Conservation (phyloP, 345 rosid genomes). For the Eucalyptus globulus region DNA sequence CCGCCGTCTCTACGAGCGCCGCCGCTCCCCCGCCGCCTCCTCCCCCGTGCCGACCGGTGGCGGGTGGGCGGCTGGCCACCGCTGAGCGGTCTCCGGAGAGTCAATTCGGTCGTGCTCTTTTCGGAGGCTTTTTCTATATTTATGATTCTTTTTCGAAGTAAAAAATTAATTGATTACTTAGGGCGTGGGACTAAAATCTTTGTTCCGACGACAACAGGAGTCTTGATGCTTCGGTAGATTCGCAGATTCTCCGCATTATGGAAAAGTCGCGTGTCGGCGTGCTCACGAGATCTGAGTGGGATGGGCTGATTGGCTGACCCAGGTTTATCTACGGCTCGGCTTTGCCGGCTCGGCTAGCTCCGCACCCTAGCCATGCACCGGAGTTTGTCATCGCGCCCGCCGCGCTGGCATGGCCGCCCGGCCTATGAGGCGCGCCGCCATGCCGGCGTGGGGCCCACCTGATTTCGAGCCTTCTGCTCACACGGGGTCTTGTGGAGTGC, state of each 20-base stretch:
- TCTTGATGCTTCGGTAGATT: background rate
- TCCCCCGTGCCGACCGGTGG: background rate
- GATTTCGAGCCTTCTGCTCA: too few relatives aligned
- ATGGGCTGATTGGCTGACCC: background rate
- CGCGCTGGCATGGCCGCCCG: rapidly evolving
- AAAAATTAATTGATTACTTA: background rate
- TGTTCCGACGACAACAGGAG: background rate
- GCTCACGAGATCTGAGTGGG: background rate
- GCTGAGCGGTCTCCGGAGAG: background rate
- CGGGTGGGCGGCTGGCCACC: background rate
- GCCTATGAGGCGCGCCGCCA: rapidly evolving
- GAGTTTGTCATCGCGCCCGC: background rate
- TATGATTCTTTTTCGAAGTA: background rate
- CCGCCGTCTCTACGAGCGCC: background rate
- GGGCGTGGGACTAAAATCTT: background rate
- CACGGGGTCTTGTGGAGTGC: rapidly evolving
- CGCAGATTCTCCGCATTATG: background rate
- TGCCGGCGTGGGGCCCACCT: background rate
- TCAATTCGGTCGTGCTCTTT: background rate
- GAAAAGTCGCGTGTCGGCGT: background rate
- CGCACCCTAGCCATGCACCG: rapidly evolving
- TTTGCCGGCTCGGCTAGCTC: background rate
- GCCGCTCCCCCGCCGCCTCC: background rate
- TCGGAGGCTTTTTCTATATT: too few relatives aligned
- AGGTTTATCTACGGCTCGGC: background rate